These are phyloP conservation scores for Hibiscus tridactylites DNA, from an alignment of 345 rosid species.

Conservation along the genomic window DNA sequence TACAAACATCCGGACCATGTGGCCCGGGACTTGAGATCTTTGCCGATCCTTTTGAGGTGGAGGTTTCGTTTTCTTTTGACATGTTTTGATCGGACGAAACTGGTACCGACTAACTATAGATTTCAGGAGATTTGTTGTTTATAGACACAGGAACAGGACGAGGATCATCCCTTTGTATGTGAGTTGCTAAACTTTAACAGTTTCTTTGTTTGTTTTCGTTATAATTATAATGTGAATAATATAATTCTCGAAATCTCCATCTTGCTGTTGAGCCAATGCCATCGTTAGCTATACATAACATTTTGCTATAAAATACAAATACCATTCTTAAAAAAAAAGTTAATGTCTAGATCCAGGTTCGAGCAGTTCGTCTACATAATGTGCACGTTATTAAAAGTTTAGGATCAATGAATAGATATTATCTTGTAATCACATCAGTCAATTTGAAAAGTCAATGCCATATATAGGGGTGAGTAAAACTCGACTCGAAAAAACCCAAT, in stretches of 20 bases:
- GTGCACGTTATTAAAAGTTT: no score
- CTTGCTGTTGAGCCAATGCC: no score
- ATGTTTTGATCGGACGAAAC: not conserved
- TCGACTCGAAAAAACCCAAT: no score
- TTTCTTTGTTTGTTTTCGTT: not conserved
- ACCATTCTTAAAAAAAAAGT: no score
- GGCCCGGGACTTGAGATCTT: conserved; percentile 22
- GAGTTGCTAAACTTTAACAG: not conserved
- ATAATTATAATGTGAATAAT: not conserved
- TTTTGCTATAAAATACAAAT: no score
- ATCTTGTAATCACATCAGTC: no score
- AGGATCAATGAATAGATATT: no score
- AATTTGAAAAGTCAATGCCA: no score
- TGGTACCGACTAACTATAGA: conserved; percentile 23
- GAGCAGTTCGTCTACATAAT: no score
- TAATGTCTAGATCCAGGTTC: no score
- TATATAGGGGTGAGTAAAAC: no score
- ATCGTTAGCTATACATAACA: no score
- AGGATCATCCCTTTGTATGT: not conserved
- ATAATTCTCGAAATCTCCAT: not conserved
- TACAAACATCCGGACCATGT: conserved; percentile 6
- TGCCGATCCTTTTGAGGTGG: not conserved
- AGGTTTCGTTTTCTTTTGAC: conserved; percentile 11
- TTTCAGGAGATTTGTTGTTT: conserved; percentile 3
- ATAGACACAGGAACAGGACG: conserved; percentile 9